Evolutionary conservation across 768 basidiomycete genomes (phyloP), one percentile per base, ranked within the genome.

Genomic region (Leccinum truebloodii): DNA sequence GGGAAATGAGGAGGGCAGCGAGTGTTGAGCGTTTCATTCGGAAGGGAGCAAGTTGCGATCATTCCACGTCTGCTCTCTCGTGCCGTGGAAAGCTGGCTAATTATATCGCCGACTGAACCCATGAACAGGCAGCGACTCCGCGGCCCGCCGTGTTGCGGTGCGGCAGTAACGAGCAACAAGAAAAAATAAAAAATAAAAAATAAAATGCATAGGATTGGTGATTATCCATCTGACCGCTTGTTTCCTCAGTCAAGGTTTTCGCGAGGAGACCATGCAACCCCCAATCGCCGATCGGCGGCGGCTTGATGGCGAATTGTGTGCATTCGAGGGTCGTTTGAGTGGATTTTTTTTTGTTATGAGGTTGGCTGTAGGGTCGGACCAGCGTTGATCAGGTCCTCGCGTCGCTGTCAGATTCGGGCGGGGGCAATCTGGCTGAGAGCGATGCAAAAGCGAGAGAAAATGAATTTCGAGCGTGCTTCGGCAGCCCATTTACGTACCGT

Each of bases 401-500:
- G 54, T 24, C 48, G 63, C 57, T 59, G 63, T 52, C 66, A 55
- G 57, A 54, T 52, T 54, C 22, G 53, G 35, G 53, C 63, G 64
- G 70, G 39, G 60, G 54, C 63, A 68, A 62, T 71, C 54, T 59
- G 53, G 59, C 60, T 71, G 71, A 63, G 69, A 69, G 64, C 46
- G 54, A 65, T 59, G 46, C 57, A 63, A 61, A 65, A 59, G 24
- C 59, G 54, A 74, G 70, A 71, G 69, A 46, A 44, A 77, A 74
- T 71, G 77, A 75, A 69, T 75, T 75, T 74, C 18, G 65, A 53
- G 67, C 63, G 64, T 68, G 73, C 64, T 69, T 68, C 67, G 68
- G 52, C 65, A 64, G 72, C 44, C 54, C 51, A 65, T 77, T 84
- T 86, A 88, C 86, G 86, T 87, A 85, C 83, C 83, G 78, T 73